Conservation (phyloP, 2,329 filamentous ascomycete species). For the Nemania serpens region DNA sequence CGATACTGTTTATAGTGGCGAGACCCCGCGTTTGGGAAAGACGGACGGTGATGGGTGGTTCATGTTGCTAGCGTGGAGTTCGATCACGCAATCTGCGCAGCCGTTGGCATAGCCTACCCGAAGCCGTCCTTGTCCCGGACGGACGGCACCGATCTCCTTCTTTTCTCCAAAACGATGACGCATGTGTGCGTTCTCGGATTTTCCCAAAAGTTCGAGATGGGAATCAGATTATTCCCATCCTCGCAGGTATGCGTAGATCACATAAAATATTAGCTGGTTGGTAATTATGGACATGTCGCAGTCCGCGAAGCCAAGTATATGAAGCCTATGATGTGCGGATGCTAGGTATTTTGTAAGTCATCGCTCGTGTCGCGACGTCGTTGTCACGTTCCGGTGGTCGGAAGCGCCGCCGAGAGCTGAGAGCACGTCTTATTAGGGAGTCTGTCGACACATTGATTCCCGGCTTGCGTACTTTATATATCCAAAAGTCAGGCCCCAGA, state of each 20-base stretch:
- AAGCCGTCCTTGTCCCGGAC: background rate
- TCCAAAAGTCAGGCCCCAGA: too few relatives aligned
- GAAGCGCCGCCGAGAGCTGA: too few relatives aligned
- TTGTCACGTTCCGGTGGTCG: too few relatives aligned
- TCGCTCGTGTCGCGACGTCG: too few relatives aligned
- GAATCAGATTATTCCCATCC: background rate
- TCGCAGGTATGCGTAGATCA: background rate
- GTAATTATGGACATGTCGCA: background rate
- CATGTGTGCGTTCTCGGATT: background rate
- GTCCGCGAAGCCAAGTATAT: too few relatives aligned
- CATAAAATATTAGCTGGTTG: background rate
- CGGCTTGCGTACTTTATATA: too few relatives aligned
- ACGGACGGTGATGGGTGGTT: conserved; percentile 26
- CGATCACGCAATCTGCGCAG: conserved; percentile 38
- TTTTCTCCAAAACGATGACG: background rate
- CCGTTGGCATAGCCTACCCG: conserved; percentile 6
- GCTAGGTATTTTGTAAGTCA: too few relatives aligned
- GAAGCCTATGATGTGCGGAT: too few relatives aligned
- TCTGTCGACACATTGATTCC: too few relatives aligned
- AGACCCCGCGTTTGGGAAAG: conserved; percentile 19
- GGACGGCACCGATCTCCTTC: background rate
- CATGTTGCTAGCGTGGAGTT: conserved; percentile 40
- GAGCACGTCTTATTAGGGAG: too few relatives aligned
- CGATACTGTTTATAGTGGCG: background rate
- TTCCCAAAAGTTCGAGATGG: background rate